These are phyloP conservation scores for Cymodocea nodosa DNA, from an alignment of 116 monocot genomes.

Conservation along the genomic window DNA sequence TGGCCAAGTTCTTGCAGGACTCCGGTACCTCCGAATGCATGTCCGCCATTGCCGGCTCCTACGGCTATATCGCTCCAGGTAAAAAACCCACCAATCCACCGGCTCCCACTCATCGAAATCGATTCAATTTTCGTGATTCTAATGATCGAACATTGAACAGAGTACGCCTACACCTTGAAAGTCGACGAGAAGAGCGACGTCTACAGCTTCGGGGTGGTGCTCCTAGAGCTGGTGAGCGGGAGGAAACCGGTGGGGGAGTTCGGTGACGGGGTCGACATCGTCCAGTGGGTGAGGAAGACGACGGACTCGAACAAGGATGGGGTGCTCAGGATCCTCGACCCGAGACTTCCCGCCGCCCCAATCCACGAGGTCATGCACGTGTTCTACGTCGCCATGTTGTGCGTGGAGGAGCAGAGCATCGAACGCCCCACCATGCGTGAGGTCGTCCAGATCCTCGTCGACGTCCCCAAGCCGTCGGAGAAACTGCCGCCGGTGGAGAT, in stretches of 20 bases:
- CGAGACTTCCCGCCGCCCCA: conserved; percentile 24
- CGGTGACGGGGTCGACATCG: conserved; percentile 54
- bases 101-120: too few species aligned
- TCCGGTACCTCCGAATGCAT: conserved; percentile 79
- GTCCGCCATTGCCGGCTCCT: conserved; percentile 93
- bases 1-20: conserved; percentile 82
- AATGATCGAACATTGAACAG: too few species aligned
- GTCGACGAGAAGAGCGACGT: conserved; percentile 98
- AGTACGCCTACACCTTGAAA: conserved; percentile 86
- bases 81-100: neutral
- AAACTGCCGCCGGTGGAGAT: too few species aligned
- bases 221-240: conserved; percentile 80
- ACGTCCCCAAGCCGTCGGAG: conserved; percentile 16
- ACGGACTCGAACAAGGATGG: conserved; percentile 46
- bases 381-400: conserved; percentile 34
- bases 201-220: conserved; percentile 93
- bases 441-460: conserved; percentile 37
- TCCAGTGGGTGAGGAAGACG: conserved; percentile 72
- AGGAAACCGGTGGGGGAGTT: conserved; percentile 62
- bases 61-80: conserved; percentile 43
- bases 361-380: conserved; percentile 32
- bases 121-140: too few species aligned
- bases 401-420: conserved; percentile 36
- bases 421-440: conserved; percentile 44
- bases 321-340: conserved; percentile 23